Percentiles rank a stretch among this genome's conserved stretches.
phyloP scores from a whole-genome alignment of 345 rosid species.

The Euphorbia tirucalli region DNA sequence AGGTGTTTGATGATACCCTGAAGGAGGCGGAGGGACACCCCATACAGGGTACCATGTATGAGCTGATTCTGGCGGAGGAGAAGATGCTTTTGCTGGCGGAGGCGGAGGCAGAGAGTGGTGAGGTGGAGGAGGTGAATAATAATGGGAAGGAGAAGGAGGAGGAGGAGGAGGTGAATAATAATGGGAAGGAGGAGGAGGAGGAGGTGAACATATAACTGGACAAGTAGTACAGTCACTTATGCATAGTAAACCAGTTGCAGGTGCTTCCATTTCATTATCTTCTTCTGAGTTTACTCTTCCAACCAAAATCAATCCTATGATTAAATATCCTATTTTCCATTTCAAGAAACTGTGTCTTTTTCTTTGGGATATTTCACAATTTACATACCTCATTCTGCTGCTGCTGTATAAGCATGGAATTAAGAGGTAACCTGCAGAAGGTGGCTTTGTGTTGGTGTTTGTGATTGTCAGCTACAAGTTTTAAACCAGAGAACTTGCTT shows the following conservation, averaged over 20 bases:
- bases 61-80: constrained; percentile 14
- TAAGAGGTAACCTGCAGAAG: constrained; percentile 1
- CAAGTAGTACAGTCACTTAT: constrained; percentile 47
- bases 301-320: constrained; percentile 22
- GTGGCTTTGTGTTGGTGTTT: too few species aligned
- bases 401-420: background rate
- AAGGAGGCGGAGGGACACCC: constrained; percentile 49
- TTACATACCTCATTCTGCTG: constrained; percentile 15
- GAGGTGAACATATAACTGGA: constrained; percentile 43
- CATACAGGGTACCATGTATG: too few species aligned
- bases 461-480: too few species aligned
- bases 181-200: constrained; percentile 31
- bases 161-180: too few species aligned
- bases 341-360: too few species aligned
- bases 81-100: constrained; percentile 18
- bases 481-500: constrained; percentile 3
- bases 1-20: constrained; percentile 28
- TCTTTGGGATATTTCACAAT: too few species aligned
- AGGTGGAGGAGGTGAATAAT: too few species aligned
- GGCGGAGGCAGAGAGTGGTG: constrained; percentile 23
- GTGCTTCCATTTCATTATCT: constrained; percentile 24
- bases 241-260: constrained; percentile 39
- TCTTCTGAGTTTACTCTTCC: constrained; percentile 22
- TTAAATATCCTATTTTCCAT: constrained; percentile 8
- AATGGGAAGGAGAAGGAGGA: too few species aligned